These are phyloP conservation scores for Beverwykella pulmonaria DNA, from an alignment of 495 filamentous ascomycete genomes.

Conservation along the genomic window DNA sequence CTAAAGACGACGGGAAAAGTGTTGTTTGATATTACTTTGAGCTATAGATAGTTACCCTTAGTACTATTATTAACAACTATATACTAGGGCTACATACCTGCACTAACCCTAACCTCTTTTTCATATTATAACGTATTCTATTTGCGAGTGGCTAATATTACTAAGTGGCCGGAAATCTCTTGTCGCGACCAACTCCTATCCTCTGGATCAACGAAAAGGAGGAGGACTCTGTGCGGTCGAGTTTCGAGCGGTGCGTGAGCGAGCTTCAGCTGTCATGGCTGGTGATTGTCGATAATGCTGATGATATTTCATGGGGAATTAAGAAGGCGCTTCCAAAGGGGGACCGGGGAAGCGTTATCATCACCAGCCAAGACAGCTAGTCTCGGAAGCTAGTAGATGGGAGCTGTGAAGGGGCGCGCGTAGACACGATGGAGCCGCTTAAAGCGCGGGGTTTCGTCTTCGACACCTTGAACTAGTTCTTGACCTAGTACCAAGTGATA, in stretches of 20 bases:
- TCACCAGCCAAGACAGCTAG: slow-evolving; percentile 38
- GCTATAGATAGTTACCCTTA: too few species aligned
- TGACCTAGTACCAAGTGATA: slow-evolving; percentile 1
- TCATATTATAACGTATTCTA: too few species aligned
- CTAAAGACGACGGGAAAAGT: too few species aligned
- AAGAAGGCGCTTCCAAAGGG: slow-evolving; percentile 40
- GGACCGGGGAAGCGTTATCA: slow-evolving; percentile 36
- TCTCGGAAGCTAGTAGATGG: slow-evolving; percentile 21
- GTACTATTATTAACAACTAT: too few species aligned
- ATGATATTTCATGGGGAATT: slow-evolving; percentile 39
- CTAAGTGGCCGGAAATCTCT: too few species aligned
- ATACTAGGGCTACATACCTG: too few species aligned
- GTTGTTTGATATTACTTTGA: too few species aligned
- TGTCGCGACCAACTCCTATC: too few species aligned
- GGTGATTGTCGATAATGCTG: slow-evolving; percentile 41
- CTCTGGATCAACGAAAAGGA: slow-evolving; percentile 41
- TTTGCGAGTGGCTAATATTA: too few species aligned
- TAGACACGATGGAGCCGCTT: slow-evolving; percentile 23
- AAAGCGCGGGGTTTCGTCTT: slow-evolving; percentile 25
- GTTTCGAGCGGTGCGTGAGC: slow-evolving; percentile 39
- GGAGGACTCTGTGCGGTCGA: slow-evolving; percentile 39
- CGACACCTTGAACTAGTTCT: slow-evolving; percentile 11
- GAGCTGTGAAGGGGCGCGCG: slow-evolving; percentile 12
- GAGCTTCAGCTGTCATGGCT: slow-evolving; percentile 40
- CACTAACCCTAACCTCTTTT: too few species aligned